Conservation (phyloP, 176 grass and related monocot species). For the Zea mays region Zm-B73-REFERENCE-NAM-5.0 NC_050096.1:300053001-300053500, state of each 20-base stretch:
- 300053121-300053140: background rate
- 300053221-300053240: constrained; percentile 36
- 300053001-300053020: background rate
- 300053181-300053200: constrained; percentile 2
- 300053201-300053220: constrained; percentile 22
- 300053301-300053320: constrained; percentile 70
- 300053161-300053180: constrained; percentile 4
- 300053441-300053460: constrained; percentile 75
- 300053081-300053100: background rate
- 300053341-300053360: constrained; percentile 57
- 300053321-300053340: constrained; percentile 80
- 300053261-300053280: constrained; percentile 62
- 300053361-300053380: constrained; percentile 50
- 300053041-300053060: background rate
- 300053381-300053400: constrained; percentile 62
- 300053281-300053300: constrained; percentile 31
- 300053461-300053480: constrained; percentile 54
- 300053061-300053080: constrained; percentile 21
- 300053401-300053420: constrained; percentile 74
- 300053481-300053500: constrained; percentile 41
- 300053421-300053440: constrained; percentile 78
- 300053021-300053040: background rate
- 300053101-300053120: constrained; percentile 35
- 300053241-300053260: constrained; percentile 80
- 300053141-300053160: constrained; percentile 8